A percentile compares a stretch with the other conserved stretches of the same genome.
Evolutionary conservation across 2,329 filamentous ascomycete species (phyloP).

Genomic region (Nectriaceae sp.): DNA sequence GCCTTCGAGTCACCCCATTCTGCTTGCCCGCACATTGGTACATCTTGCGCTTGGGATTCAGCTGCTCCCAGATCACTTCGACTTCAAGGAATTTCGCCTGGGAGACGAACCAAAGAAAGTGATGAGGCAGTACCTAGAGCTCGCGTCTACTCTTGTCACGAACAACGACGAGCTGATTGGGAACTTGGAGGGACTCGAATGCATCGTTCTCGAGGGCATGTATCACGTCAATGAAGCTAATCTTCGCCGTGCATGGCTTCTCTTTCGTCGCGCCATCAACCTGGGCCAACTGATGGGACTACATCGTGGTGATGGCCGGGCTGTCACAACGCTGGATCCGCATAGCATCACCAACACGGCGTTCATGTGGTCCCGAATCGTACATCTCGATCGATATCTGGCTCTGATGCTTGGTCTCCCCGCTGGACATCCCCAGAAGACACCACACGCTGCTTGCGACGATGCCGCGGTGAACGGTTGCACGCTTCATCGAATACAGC

Average conservation of each 20-base stretch:
- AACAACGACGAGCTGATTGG: background rate
- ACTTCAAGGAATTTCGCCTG: background rate
- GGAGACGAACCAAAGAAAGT: background rate
- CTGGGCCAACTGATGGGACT: constrained; percentile 44
- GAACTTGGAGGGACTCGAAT: constrained; percentile 49
- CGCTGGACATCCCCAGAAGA: constrained; percentile 27
- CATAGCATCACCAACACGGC: constrained; percentile 6
- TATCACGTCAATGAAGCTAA: constrained; percentile 54
- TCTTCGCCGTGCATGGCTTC: constrained; percentile 53
- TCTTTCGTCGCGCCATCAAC: constrained; percentile 48
- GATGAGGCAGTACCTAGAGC: background rate
- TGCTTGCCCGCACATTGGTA: background rate
- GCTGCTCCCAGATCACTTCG: background rate
- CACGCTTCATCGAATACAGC: constrained; percentile 30
- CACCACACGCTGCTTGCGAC: constrained; percentile 13
- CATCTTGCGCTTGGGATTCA: background rate
- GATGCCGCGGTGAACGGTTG: constrained; percentile 18
- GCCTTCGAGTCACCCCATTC: background rate
- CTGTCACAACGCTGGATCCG: constrained; percentile 2
- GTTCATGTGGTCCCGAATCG: constrained; percentile 40
- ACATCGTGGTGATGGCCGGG: constrained; percentile 9
- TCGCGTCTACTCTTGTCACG: background rate
- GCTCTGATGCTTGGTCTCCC: constrained; percentile 41
- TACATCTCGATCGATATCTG: constrained; percentile 39
- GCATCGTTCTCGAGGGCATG: constrained; percentile 46